Evolutionary conservation across 768 basidiomycete genomes (phyloP), one percentile per base, ranked within the genome.

Genomic region (Mycena galericulata): DNA sequence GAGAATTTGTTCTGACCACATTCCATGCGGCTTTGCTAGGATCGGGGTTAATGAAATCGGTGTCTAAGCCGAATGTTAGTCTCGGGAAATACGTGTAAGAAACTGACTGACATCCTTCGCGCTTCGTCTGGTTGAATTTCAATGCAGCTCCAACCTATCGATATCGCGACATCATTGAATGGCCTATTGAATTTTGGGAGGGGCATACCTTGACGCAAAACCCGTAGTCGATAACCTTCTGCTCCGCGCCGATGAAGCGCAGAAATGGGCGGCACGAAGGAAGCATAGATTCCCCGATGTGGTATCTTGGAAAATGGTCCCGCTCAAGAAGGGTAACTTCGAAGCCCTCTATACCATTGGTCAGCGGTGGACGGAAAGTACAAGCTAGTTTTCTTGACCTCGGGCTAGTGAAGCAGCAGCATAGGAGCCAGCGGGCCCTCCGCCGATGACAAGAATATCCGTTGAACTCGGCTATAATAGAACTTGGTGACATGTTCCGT

Each of bases 1-100:
- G n/a, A n/a, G n/a, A n/a, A 6, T 7, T 34, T 54, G 22, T 22
- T n/a, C 87, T 62, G 62, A 87, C 88, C 65, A 91, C 88, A 72
- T 91, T 90, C 89, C 89, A 91, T 0, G 90, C 79, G 55, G 76
- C 77, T 62, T 89, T 88, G 0, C 76, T 71, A 9, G 82, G 82
- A 59, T 87, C 86, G 4, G 85, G 74, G 12, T 83, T 81, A 66
- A 88, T 77, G 71, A 91, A 90, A 72, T 90, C 87, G 3, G 89
- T 86, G 73, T 89, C 88, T 90, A n/a, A n/a, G n/a, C n/a, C n/a
- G 61, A 4, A 22, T 17, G 14, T 9, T 24, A 38, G 3, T 1
- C 17, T 6, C 12, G 5, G 36, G 34, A 24, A 7, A 20, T 3
- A 24, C 6, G 4, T 17, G 24, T 2, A 5, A 7, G 20, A 7